These are phyloP conservation scores for Trichosporon sp. DNA, from an alignment of 1,284 basidiomycete species.

Conservation along the genomic window DNA sequence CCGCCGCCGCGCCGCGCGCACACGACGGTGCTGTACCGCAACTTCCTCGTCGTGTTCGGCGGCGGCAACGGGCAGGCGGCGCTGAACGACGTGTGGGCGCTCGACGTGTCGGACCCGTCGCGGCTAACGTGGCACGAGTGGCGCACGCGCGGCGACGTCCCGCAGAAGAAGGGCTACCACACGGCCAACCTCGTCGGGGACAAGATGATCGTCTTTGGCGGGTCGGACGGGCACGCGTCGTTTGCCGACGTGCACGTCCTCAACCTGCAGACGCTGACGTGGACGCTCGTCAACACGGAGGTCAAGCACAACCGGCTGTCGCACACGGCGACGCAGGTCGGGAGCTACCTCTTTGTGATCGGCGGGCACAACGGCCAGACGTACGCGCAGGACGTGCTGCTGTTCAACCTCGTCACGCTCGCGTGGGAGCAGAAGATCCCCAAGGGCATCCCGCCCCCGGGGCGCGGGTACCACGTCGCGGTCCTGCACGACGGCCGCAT, in stretches of 20 bases:
- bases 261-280: conserved; percentile 66
- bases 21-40: conserved; percentile 69
- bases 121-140: conserved; percentile 55
- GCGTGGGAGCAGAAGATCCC: conserved; percentile 56
- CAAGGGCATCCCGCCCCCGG: conserved; percentile 62
- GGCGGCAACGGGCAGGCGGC: conserved; percentile 86
- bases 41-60: conserved; percentile 79
- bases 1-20: conserved; percentile 76
- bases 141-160: conserved; percentile 43
- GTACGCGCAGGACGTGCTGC: conserved; percentile 72
- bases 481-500: conserved; percentile 76
- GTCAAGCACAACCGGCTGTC: conserved; percentile 67
- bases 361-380: conserved; percentile 79
- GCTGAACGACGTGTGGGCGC: conserved; percentile 82
- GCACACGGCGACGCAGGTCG: conserved; percentile 83
- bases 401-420: conserved; percentile 73
- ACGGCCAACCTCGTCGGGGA: conserved; percentile 80
- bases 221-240: conserved; percentile 55
- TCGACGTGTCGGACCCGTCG: conserved; percentile 56
- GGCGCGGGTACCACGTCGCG: conserved; percentile 70
- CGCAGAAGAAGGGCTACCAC: conserved; percentile 75
- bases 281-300: conserved; percentile 62
- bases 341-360: conserved; percentile 84
- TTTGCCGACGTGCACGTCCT: conserved; percentile 85
- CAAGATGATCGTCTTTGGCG: conserved; percentile 54